Base-by-base conservation (phyloP, 495 filamentous ascomycete species). In the Pseudomonodictys pantanalensis region DNA sequence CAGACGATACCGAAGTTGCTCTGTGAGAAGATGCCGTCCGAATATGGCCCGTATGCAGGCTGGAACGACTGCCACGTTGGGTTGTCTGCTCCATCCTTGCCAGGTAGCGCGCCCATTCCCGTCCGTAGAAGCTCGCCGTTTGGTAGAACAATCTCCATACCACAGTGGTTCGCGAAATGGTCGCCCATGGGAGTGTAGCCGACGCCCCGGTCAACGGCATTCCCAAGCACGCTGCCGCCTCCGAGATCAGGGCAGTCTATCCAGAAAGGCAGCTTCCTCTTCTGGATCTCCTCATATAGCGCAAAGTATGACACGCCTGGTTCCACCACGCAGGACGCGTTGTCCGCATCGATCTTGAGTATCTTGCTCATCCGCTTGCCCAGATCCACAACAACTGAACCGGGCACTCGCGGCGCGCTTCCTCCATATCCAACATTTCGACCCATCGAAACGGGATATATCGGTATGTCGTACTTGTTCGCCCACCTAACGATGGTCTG, bases 21-120 rank as follows among this genome's bases (percentile, higher is more conserved):
- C 64, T 86, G 83, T 0, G 75, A 73, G 68, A 86, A 86, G 50
- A 84, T 75, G 25, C 81, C 81, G 62, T 85, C 81, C 25, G 73
- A 71, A 32, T 76, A 74, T 2, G 82, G 82, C 1, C 82, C 82
- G 61, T 80, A 84, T 3, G 77, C 79, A 46, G 80, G 77, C 3
- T 76, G 73, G 58, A 83, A 85, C 1, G 76, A 70, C 55, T 80
- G 79, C 77, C 76, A 79, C 20, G 70, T 71, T 3, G 59, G 59
- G 42, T 63, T 63, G 60, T 63, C 53, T 7, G 33, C 33, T 20
- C 53, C 60, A 48, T 71, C 63, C 5, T 72, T 69, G 7, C 72
- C 76, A 0, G 78, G 76, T 54, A 82, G 58, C 11, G 80, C 81
- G 4, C 82, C 82, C 81, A 85, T 84, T 0, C 82, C 82, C 0